Percentiles rank a stretch among this genome's conserved stretches.
phyloP scores from a whole-genome alignment of 139 green algal genomes.

The Marvania coccoides region DNA sequence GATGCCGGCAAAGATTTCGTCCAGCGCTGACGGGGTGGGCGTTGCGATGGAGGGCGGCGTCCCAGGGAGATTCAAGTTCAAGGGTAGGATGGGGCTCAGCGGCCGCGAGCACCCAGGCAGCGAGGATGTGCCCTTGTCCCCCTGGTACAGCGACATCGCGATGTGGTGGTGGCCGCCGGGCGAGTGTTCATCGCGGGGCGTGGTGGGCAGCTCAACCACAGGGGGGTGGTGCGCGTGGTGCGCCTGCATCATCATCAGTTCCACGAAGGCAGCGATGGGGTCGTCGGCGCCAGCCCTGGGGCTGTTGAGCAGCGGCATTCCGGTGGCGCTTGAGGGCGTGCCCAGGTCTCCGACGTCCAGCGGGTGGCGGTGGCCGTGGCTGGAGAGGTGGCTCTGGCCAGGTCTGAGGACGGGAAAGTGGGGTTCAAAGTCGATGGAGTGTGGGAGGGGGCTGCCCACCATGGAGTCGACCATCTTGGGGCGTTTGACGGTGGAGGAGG shows the following conservation, averaged over 20 bases:
- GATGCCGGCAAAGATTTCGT: conserved; percentile 2
- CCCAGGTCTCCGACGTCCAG: too few relatives aligned
- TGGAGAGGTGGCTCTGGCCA: neutral
- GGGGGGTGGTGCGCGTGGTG: neutral
- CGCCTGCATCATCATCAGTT: conserved; percentile 9
- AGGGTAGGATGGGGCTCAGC: neutral
- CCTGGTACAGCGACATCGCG: neutral
- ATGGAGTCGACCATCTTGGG: too few relatives aligned
- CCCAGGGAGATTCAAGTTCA: neutral
- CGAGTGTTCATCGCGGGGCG: neutral
- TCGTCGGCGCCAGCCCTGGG: neutral
- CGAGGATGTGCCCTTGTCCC: neutral
- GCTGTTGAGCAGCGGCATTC: neutral
- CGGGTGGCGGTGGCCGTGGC: neutral
- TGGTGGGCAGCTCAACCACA: neutral
- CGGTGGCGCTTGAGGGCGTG: neutral
- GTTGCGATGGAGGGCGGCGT: neutral
- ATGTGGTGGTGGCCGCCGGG: neutral
- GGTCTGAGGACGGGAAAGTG: neutral
- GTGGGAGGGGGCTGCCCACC: neutral
- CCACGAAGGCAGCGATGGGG: conserved; percentile 3
- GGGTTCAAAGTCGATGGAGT: neutral
- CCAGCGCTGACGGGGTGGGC: conserved; percentile 9
- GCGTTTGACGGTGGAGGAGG: too few relatives aligned
- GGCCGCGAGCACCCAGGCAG: too few relatives aligned